A percentile compares a stretch with the other conserved stretches of the same genome.
These are phyloP conservation scores for Tetrahymena malaccensis DNA, from an alignment of 73 alveolate genomes.

Conservation along the genomic window DNA sequence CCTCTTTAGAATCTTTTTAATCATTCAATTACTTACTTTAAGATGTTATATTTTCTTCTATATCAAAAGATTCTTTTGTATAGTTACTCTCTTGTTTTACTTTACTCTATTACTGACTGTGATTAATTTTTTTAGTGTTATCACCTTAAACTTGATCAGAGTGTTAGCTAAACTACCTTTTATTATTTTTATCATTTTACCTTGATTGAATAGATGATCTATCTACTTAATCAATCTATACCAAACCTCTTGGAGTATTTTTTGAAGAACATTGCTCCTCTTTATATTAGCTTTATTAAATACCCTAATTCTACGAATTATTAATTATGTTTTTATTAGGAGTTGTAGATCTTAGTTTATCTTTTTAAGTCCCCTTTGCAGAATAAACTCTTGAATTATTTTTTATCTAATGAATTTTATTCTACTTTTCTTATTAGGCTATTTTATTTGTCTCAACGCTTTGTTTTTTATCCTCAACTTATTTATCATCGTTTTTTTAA, in stretches of 20 bases:
- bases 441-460: neutral
- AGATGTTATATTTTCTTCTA: neutral
- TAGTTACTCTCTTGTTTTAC: neutral
- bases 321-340: neutral
- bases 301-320: neutral
- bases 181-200: neutral
- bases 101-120: neutral
- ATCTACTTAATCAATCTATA: neutral
- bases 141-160: neutral
- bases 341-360: neutral
- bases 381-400: neutral
- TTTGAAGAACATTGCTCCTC: neutral
- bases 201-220: neutral
- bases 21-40: neutral
- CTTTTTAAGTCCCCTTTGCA: neutral
- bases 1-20: neutral
- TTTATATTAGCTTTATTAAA: neutral
- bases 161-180: neutral
- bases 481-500: neutral
- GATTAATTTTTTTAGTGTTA: no score
- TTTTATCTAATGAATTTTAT: neutral
- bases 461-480: neutral
- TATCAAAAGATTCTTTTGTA: neutral
- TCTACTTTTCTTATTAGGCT: neutral
- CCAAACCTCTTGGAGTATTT: neutral